Base-by-base conservation (phyloP, 176 grass and related monocot genomes). In the Rhynchospora tenuis region DNA sequence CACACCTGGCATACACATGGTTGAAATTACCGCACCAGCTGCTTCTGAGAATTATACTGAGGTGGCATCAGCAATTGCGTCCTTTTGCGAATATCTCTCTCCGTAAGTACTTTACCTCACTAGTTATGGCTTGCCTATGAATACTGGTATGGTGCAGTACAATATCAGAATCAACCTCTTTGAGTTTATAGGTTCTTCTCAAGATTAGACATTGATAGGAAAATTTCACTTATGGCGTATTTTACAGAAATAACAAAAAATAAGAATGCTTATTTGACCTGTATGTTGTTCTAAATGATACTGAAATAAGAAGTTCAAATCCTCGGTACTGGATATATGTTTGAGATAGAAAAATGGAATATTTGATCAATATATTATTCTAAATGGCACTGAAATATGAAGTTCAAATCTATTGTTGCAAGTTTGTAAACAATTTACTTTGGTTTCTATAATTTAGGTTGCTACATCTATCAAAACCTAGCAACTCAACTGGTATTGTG, bases 21-120 rank as follows among this genome's bases (percentile, higher is more conserved):
- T 95, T 70, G 96, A 95, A 86, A 95, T 98, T 77, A 98, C 88
- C 44, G 91, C 96, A 43, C 96, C 96, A 79, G 89, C 93, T 66
- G 86, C 88, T 12, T 72, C 86, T 58, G 93, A 95, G 72, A 98
- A 95, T 73, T 98, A 98, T 88, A 87, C 83, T 29, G 96, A 98
- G 44, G 96, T 98, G 10, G 91, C 85, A 78, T 87, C 84, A 42
- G 86, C 92, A 15, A 85, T 98, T 75, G 85, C 88, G 15, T 86
- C 92, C 0, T 95, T 98, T 73, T 95, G 90, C 71, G 95, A 98
- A 84, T 93, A 93, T 90, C 84, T 98, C 52, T 92, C 90, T 42
- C 95, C 90, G 90, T 98, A 86, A 94, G 92, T 90, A 84, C 15
- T 50, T 63, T 15, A 11, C 73, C 43, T n/a, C 72, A 50, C 82